Evolutionary conservation across 495 filamentous ascomycete species (phyloP), one percentile per base, ranked within the genome.

Genomic region (Sphaerosporella brunnea): DNA sequence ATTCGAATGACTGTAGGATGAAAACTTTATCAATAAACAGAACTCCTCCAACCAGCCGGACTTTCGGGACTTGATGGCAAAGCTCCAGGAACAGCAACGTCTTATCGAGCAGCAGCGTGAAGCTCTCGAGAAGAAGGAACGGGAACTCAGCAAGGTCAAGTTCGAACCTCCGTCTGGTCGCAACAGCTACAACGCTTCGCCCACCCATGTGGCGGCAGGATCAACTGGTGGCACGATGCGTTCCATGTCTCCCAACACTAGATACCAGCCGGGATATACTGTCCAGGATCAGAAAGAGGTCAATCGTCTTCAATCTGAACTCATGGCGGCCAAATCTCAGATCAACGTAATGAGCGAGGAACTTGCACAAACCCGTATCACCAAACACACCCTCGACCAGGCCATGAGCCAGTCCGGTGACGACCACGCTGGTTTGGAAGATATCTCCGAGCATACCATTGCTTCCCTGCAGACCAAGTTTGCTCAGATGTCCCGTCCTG

Each of bases 301-400:
- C 18, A 58, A 28, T 30, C 73, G 72, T 34, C 69, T 92, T 38
- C 73, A 74, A 51, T 67, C 73, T 45, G 80, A 96, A 63, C 71
- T 97, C 11, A 74, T 80, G 47, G 75, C 73, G 51, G 84, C 86
- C 19, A 80, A 82, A 52, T 75, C 73, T 54, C 80, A 77, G 51
- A 86, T 97, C 61, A 79, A 76, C 47, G 70, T 76, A 15, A 80
- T 93, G 63, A 83, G 84, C 51, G 75, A 86, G 48, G 84, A 95
- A 62, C 72, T 95, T 46, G 71, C 79, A 21, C 80, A 88, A 49
- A 80, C 70, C 8, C 82, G 84, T 36, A 74, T 75, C 56, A 77
- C 75, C 38, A 81, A 79, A 59, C 78, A 83, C 56, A 84, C 79
- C 11, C 52, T 85, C 38, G 79, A 85, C 47, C 75, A 84, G 58